Evolutionary conservation across 1,284 basidiomycete species (phyloP).

Genomic region (Sanguinoderma infundibulare): DNA sequence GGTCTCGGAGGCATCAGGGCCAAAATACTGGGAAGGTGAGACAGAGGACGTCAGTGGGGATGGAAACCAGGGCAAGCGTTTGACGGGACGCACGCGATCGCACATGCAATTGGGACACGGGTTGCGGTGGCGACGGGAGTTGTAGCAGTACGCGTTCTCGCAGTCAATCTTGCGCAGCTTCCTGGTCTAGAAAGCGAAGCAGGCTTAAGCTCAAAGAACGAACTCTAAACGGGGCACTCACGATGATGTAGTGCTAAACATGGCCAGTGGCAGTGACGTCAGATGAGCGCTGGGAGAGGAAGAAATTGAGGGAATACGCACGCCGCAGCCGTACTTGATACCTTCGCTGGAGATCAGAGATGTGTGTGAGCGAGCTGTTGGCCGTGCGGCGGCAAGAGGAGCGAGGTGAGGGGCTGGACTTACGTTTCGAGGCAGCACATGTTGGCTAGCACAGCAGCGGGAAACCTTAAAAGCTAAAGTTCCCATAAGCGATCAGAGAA

Average conservation of each 20-base stretch:
- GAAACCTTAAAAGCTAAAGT: constrained; percentile 23
- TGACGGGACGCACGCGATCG: constrained; percentile 43
- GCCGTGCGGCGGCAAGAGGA: constrained; percentile 7
- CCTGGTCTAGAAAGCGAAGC: constrained; percentile 49
- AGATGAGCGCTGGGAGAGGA: constrained; percentile 21
- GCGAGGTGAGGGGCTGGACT: constrained; percentile 36
- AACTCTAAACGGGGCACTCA: constrained; percentile 34
- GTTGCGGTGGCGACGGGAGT: constrained; percentile 56
- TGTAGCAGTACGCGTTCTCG: constrained; percentile 56
- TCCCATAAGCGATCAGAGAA: constrained; percentile 24
- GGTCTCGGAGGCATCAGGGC: constrained; percentile 68
- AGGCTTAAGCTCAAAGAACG: constrained; percentile 17
- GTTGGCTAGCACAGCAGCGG: constrained; percentile 26
- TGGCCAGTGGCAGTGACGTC: constrained; percentile 26
- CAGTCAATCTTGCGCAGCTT: constrained; percentile 69
- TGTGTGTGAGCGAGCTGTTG: constrained; percentile 17
- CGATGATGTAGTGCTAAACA: constrained; percentile 56
- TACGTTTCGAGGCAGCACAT: constrained; percentile 82
- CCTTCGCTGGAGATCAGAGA: constrained; percentile 61
- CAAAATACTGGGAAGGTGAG: constrained; percentile 60
- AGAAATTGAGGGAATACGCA: constrained; percentile 38
- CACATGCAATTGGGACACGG: constrained; percentile 63
- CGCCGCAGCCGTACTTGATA: constrained; percentile 74
- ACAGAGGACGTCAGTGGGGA: constrained; percentile 5
- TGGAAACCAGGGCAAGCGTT: constrained; percentile 12